phyloP scores from a whole-genome alignment of 2,329 filamentous ascomycete genomes.

The Talaromyces albobiverticillius region DNA sequence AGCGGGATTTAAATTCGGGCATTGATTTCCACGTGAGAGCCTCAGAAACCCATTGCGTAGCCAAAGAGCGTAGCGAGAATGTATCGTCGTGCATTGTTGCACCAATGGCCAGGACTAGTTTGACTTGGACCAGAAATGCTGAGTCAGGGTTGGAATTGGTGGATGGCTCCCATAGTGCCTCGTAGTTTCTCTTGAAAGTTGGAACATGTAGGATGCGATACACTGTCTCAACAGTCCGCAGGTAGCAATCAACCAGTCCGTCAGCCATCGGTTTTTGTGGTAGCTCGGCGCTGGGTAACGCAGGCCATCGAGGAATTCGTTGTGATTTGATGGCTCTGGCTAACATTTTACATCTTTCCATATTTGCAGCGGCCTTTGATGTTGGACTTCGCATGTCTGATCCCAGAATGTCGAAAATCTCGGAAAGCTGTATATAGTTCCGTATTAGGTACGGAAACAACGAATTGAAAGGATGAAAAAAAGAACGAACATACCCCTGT shows the following conservation, averaged over 20 bases:
- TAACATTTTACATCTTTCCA: slow-evolving; percentile 54
- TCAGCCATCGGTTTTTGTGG: slow-evolving; percentile 46
- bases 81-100: slow-evolving; percentile 48
- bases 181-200: slow-evolving; percentile 54
- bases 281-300: slow-evolving; percentile 38
- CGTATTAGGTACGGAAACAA: too few relatives aligned
- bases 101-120: slow-evolving; percentile 59
- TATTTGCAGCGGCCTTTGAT: slow-evolving; percentile 31
- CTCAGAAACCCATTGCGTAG: slow-evolving; percentile 33
- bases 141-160: slow-evolving; percentile 26
- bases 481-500: slow-evolving; percentile 43
- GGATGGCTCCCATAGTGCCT: slow-evolving; percentile 46
- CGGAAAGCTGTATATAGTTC: not conserved
- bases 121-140: slow-evolving; percentile 54
- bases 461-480: too few relatives aligned
- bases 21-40: slow-evolving; percentile 25
- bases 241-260: slow-evolving; percentile 51
- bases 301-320: slow-evolving; percentile 23
- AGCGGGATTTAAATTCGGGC: slow-evolving; percentile 24
- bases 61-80: slow-evolving; percentile 50
- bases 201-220: slow-evolving; percentile 58
- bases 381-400: slow-evolving; percentile 23
- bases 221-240: slow-evolving; percentile 55
- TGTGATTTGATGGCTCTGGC: slow-evolving; percentile 52
- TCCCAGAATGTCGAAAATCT: not conserved